Percentiles rank a stretch among this genome's conserved stretches.
Conservation (phyloP, 495 filamentous ascomycete species). For the Rostrohypoxylon terebratum region DNA sequence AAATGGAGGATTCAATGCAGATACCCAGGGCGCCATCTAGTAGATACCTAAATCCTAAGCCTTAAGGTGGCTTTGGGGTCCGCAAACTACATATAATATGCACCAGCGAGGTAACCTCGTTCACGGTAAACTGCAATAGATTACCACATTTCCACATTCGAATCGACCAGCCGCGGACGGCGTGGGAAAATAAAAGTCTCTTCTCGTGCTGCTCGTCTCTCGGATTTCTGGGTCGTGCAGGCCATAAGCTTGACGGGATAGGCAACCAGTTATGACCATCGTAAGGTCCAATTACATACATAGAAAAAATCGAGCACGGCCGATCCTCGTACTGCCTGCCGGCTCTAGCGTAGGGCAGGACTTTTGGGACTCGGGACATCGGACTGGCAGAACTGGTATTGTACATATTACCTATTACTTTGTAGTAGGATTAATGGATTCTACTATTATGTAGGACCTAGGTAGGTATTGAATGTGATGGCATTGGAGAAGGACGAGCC, state of each 20-base stretch:
- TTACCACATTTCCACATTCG: conserved; percentile 24
- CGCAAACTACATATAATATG: conserved; percentile 18
- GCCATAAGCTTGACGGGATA: conserved; percentile 40
- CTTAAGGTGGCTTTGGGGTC: conserved; percentile 41
- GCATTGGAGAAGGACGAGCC: conserved; percentile 28
- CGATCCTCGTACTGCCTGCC: conserved; percentile 40
- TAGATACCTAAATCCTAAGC: too few species aligned
- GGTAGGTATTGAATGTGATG: conserved; percentile 26
- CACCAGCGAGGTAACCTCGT: conserved; percentile 35
- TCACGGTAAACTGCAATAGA: conserved; percentile 29
- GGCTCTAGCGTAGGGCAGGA: conserved; percentile 27
- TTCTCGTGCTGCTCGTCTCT: neutral
- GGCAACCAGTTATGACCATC: conserved; percentile 27
- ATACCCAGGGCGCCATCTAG: conserved; percentile 30
- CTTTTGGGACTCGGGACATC: neutral
- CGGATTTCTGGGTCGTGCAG: conserved; percentile 36
- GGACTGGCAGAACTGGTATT: too few species aligned
- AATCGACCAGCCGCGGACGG: conserved; percentile 44
- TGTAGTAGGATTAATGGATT: too few species aligned
- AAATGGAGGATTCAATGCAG: conserved; percentile 29
- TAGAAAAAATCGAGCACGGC: conserved; percentile 31
- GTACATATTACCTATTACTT: too few species aligned
- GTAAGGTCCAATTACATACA: conserved; percentile 35
- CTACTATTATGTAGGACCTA: too few species aligned
- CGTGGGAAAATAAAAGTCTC: conserved; percentile 39